phyloP scores from a whole-genome alignment of 2,329 filamentous ascomycete genomes.

The Beauveria rudraprayagi region DNA sequence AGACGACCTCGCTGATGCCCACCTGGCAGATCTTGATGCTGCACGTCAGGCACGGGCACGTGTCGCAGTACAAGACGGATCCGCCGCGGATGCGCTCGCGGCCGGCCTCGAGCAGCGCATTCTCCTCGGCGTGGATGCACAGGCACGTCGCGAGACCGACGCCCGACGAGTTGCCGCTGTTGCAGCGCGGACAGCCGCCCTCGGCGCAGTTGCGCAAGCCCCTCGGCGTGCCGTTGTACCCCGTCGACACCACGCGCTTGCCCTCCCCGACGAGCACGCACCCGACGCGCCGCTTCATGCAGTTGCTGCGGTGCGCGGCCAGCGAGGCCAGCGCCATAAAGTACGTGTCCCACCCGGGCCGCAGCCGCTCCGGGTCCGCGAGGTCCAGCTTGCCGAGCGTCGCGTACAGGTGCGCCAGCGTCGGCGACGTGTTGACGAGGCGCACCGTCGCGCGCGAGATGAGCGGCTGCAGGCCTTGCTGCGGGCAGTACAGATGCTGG shows the following conservation, averaged over 20 bases:
- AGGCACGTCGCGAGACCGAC: constrained; percentile 76
- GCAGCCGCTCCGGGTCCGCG: constrained; percentile 66
- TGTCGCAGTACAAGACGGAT: constrained; percentile 85
- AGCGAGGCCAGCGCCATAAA: constrained; percentile 96
- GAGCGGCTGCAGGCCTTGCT: constrained; percentile 61
- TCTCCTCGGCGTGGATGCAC: constrained; percentile 97
- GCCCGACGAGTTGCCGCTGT: constrained; percentile 62
- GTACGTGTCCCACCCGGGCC: constrained; percentile 92
- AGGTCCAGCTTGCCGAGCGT: constrained; percentile 70
- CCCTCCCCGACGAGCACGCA: constrained; percentile 80
- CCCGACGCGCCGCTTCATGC: constrained; percentile 95
- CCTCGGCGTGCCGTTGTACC: constrained; percentile 95
- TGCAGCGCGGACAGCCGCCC: constrained; percentile 84
- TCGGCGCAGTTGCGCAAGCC: constrained; percentile 85
- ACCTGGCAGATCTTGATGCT: constrained; percentile 98
- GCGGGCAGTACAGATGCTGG: constrained; percentile 62
- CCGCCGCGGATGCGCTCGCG: constrained; percentile 79
- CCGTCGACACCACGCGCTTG: constrained; percentile 83
- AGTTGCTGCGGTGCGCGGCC: constrained; percentile 85
- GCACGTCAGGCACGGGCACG: constrained; percentile 93
- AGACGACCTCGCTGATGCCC: constrained; percentile 91
- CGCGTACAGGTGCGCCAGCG: constrained; percentile 61
- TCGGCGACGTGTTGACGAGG: constrained; percentile 75
- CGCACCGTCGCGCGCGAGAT: constrained; percentile 76
- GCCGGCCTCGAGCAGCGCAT: constrained; percentile 88